These are phyloP conservation scores for Mycena crocata DNA, from an alignment of 768 basidiomycete genomes.

Conservation along the genomic window DNA sequence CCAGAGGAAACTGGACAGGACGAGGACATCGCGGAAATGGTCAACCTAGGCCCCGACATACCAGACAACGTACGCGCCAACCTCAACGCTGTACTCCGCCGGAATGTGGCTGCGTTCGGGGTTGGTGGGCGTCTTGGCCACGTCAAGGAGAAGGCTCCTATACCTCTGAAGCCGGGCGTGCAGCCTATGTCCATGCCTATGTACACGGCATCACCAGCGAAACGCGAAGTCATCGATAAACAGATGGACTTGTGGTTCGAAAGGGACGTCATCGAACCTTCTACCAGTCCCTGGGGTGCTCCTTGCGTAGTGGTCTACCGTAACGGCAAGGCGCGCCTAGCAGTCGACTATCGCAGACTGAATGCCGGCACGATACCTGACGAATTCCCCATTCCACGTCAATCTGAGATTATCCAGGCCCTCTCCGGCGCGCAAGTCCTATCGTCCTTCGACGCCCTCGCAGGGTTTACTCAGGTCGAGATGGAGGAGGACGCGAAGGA, in stretches of 20 bases:
- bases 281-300: too few species aligned
- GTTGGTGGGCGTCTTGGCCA: neutral
- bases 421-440: neutral
- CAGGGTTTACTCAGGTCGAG: too few species aligned
- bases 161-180: neutral
- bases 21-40: neutral
- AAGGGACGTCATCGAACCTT: too few species aligned
- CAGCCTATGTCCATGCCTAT: neutral
- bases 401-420: neutral
- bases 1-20: neutral
- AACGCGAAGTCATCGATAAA: too few species aligned
- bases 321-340: too few species aligned
- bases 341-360: too few species aligned
- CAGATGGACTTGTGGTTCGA: too few species aligned
- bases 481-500: neutral
- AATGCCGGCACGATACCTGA: neutral
- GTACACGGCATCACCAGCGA: too few species aligned
- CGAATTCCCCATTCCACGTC: neutral
- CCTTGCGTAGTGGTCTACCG: too few species aligned
- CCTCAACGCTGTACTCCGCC: neutral
- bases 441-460: too few species aligned
- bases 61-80: neutral
- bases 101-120: neutral
- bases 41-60: neutral
- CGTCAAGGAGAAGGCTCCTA: neutral